Evolutionary conservation across 2,329 filamentous ascomycete genomes (phyloP).

Genomic region (Beauveria sp.): DNA sequence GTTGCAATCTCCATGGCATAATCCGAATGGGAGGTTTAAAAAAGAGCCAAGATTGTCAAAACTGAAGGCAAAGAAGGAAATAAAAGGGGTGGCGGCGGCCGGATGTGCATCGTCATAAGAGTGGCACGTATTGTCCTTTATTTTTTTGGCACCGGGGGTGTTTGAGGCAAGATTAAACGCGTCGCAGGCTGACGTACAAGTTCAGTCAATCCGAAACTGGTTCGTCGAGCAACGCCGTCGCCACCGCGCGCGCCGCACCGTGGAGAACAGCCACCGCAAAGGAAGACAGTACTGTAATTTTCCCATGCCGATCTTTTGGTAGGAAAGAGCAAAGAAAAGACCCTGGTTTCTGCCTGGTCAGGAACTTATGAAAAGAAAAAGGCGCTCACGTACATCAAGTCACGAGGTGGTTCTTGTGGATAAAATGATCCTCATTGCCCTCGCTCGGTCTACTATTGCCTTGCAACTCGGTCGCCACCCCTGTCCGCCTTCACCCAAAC

Average conservation of each 20-base stretch:
- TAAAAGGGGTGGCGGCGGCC: neutral
- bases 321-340: too few relatives aligned
- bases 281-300: neutral
- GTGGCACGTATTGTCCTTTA: neutral
- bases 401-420: neutral
- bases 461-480: neutral
- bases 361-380: neutral
- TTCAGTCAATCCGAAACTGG: neutral
- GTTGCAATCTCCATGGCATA: neutral
- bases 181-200: constrained; percentile 1
- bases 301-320: neutral
- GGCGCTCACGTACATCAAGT: too few relatives aligned
- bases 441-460: neutral
- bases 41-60: neutral
- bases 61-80: too few relatives aligned
- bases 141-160: neutral
- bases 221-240: neutral
- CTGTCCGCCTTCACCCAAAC: neutral
- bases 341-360: neutral
- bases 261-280: neutral
- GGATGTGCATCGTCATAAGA: neutral
- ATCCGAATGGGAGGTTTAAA: neutral
- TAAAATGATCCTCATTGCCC: neutral
- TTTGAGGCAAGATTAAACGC: neutral
- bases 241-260: too few relatives aligned